Conservation (phyloP, 805 yeast species). For the Starmerella scarabaei region DNA sequence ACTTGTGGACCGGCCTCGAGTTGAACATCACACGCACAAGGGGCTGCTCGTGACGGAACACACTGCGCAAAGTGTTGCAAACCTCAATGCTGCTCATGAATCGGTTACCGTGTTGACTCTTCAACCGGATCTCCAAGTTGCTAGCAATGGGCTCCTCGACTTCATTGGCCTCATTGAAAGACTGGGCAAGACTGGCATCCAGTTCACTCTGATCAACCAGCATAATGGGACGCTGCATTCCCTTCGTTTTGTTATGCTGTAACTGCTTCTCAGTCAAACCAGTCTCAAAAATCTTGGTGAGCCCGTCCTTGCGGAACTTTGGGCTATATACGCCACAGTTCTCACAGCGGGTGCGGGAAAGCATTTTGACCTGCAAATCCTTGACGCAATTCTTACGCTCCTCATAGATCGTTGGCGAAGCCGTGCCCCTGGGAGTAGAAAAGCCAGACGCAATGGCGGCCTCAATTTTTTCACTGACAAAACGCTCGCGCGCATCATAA, state of each 20-base stretch:
- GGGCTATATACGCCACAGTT: slow-evolving; percentile 96
- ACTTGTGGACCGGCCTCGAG: slow-evolving; percentile 51
- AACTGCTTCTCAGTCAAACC: slow-evolving; percentile 71
- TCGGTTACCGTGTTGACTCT: slow-evolving; percentile 55
- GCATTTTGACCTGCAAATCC: slow-evolving; percentile 59
- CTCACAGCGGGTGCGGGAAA: slow-evolving; percentile 78
- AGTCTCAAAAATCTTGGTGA: slow-evolving; percentile 79
- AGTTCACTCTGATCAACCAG: slow-evolving; percentile 30
- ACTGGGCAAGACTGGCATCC: slow-evolving; percentile 17
- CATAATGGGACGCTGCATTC: slow-evolving; percentile 61
- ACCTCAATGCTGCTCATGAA: slow-evolving; percentile 83
- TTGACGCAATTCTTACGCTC: slow-evolving; percentile 65
- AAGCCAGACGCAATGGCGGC: slow-evolving; percentile 66
- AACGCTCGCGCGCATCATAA: slow-evolving; percentile 48
- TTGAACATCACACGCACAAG: slow-evolving; percentile 66
- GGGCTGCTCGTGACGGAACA: slow-evolving; percentile 61
- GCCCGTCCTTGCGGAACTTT: slow-evolving; percentile 86
- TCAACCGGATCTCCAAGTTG: slow-evolving; percentile 29
- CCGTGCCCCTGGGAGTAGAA: slow-evolving; percentile 50
- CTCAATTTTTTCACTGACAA: slow-evolving; percentile 56
- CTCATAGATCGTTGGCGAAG: slow-evolving; percentile 74
- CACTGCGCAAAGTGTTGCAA: slow-evolving; percentile 58
- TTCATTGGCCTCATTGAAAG: slow-evolving; percentile 25
- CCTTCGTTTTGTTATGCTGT: slow-evolving; percentile 65
- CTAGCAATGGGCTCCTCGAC: slow-evolving; percentile 29